Percentiles rank a stretch among this genome's conserved stretches.
phyloP scores from a whole-genome alignment of 345 rosid genomes.

The Arabidopsis thaliana region DNA sequence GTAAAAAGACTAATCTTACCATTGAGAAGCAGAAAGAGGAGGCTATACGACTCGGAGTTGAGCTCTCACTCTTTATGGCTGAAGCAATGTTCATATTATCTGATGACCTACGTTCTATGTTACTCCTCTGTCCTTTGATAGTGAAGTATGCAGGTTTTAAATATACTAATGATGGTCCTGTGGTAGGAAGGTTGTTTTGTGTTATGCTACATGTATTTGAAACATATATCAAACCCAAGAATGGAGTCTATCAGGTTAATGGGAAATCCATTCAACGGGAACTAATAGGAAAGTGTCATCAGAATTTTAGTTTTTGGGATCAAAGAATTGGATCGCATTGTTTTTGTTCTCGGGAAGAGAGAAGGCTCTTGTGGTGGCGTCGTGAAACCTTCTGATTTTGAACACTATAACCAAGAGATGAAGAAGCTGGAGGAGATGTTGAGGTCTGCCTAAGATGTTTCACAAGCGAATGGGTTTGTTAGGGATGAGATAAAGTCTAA shows the following conservation, averaged over 20 bases:
- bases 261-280: not conserved
- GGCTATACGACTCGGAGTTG: constrained; percentile 13
- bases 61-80: constrained; percentile 4
- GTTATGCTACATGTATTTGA: not conserved
- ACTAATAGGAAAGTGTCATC: too few species aligned
- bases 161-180: not conserved
- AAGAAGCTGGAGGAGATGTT: not conserved
- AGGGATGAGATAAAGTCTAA: not conserved
- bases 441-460: not conserved
- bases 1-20: not conserved
- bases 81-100: constrained; percentile 17
- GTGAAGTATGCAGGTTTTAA: not conserved
- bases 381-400: not conserved
- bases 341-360: not conserved
- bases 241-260: not conserved
- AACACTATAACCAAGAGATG: not conserved
- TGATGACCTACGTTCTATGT: not conserved
- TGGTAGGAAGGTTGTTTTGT: not conserved
- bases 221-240: constrained; percentile 20
- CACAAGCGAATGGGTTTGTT: constrained; percentile 5
- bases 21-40: constrained; percentile 5
- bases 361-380: too few species aligned
- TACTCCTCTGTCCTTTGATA: not conserved
- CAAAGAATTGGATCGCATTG: not conserved
- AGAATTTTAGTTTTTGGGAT: not conserved